A percentile compares a stretch with the other conserved stretches of the same genome.
Conservation (phyloP, 257 asterid genomes). For the Solanum sejunctum region DNA sequence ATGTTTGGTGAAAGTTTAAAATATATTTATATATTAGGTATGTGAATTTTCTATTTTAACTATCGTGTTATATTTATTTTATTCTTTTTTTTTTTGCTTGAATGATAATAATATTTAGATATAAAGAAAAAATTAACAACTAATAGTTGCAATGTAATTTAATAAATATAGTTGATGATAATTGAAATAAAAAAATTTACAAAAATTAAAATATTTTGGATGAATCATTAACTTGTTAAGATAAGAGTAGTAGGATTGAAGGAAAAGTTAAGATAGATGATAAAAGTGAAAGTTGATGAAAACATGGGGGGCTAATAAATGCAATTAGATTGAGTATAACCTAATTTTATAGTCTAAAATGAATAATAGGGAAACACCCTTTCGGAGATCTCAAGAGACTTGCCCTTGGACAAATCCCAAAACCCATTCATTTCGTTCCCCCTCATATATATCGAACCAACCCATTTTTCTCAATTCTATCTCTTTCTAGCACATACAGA, state of each 20-base stretch:
- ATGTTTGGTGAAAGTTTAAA: too few species aligned
- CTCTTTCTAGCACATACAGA: neutral
- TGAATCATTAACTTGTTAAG: neutral
- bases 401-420: slow-evolving; percentile 51
- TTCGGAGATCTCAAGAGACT: slow-evolving; percentile 83
- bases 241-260: neutral
- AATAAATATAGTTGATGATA: neutral
- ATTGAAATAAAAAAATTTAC: neutral
- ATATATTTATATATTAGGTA: neutral
- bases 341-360: neutral
- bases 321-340: neutral
- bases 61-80: neutral
- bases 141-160: neutral
- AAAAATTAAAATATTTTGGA: too few species aligned
- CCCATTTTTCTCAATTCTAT: neutral
- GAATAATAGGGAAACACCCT: slow-evolving; percentile 49
- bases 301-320: neutral
- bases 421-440: neutral
- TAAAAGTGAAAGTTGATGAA: neutral
- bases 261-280: neutral
- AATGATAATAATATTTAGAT: neutral
- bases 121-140: neutral
- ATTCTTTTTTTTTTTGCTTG: too few species aligned
- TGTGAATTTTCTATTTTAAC: neutral
- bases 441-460: neutral